phyloP scores from a whole-genome alignment of 192 early-diverging fungal genomes.

The Obelidium mucronatum region DNA sequence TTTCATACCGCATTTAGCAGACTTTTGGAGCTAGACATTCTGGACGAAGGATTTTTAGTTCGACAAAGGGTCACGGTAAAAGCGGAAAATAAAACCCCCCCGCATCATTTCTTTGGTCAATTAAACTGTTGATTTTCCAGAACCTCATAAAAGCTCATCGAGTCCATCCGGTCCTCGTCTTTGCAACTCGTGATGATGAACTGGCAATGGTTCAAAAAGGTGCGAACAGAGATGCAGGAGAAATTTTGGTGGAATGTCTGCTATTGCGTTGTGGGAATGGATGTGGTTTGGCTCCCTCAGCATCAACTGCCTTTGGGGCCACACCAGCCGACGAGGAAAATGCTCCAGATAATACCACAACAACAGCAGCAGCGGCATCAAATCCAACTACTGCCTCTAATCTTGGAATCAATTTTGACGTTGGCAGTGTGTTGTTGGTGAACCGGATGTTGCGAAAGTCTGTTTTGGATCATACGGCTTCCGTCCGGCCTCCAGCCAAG shows the following conservation, averaged over 20 bases:
- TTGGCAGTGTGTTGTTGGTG: background rate
- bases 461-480: conserved; percentile 14
- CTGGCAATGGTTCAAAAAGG: background rate
- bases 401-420: background rate
- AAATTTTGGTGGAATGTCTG: conserved; percentile 20
- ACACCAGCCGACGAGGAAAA: too few species aligned
- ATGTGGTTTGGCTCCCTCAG: too few species aligned
- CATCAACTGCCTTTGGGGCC: too few species aligned
- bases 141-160: conserved; percentile 31
- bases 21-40: conserved; percentile 21
- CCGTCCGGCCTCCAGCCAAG: background rate
- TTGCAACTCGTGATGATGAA: conserved; percentile 2
- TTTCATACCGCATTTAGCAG: background rate
- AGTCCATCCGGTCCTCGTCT: conserved; percentile 17
- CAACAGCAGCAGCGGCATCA: background rate
- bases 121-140: background rate
- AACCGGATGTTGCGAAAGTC: conserved; percentile 12
- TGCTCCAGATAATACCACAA: too few species aligned
- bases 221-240: background rate
- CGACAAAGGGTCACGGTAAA: conserved; percentile 13
- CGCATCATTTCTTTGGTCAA: too few species aligned
- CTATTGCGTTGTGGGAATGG: too few species aligned
- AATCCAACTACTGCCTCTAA: background rate
- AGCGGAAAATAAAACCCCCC: too few species aligned
- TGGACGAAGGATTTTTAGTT: conserved; percentile 26